These are phyloP conservation scores for Kluyveromyces aestuarii DNA, from an alignment of 805 yeast genomes.

Conservation along the genomic window DNA sequence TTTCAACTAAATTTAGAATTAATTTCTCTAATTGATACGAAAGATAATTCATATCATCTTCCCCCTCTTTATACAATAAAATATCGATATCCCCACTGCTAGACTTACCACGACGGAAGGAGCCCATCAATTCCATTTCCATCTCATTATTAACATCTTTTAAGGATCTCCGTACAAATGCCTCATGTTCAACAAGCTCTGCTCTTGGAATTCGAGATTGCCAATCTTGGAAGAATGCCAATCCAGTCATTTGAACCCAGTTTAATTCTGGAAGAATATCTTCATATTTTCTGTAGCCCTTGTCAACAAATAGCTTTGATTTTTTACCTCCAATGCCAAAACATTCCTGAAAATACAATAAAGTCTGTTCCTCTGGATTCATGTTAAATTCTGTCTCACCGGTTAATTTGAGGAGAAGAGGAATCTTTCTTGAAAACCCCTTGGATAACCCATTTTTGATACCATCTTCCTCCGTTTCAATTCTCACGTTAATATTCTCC, in stretches of 20 bases:
- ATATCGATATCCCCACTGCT: constrained; percentile 26
- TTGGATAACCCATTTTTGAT: constrained; percentile 11
- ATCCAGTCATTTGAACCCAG: constrained; percentile 26
- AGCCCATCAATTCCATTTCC: constrained; percentile 22
- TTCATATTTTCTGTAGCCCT: constrained; percentile 12
- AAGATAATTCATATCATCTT: constrained; percentile 17
- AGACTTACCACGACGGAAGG: constrained; percentile 19
- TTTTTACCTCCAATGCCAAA: constrained; percentile 22
- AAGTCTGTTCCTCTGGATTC: constrained; percentile 7
- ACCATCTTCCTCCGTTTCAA: constrained; percentile 23
- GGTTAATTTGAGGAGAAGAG: constrained; percentile 17
- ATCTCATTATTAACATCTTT: constrained; percentile 11
- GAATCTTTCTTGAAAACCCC: constrained; percentile 26
- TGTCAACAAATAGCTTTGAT: constrained; percentile 19
- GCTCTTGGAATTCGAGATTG: constrained; percentile 13
- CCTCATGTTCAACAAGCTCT: constrained; percentile 19
- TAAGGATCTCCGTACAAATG: constrained; percentile 11
- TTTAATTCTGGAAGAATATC: constrained; percentile 14
- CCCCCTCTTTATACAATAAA: constrained; percentile 18
- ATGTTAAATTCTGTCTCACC: constrained; percentile 15
- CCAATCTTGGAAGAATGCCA: constrained; percentile 29
- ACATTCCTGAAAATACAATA: constrained; percentile 22
- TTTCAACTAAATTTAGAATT: constrained; percentile 9
- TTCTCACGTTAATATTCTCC: constrained; percentile 11
- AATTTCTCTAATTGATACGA: constrained; percentile 14